phyloP scores from a whole-genome alignment of 345 rosid species.

The Euphorbia tirucalli region DNA sequence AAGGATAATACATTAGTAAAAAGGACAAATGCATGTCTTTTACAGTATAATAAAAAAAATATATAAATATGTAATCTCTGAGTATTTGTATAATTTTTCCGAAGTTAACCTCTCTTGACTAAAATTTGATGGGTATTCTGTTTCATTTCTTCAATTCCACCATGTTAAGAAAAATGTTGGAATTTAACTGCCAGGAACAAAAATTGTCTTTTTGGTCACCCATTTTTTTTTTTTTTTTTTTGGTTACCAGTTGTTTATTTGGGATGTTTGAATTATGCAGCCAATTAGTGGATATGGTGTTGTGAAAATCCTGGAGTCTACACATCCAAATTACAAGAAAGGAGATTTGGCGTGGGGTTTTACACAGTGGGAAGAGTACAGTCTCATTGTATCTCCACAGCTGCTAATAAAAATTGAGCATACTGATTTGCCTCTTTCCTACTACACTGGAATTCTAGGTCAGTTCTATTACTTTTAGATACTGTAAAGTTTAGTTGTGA shows the following conservation, averaged over 20 bases:
- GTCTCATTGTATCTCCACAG: slow-evolving; percentile 33
- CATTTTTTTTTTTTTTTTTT: neutral
- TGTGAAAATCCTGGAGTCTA: slow-evolving; percentile 52
- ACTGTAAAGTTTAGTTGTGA: neutral
- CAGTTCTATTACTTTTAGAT: slow-evolving; percentile 6
- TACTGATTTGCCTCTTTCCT: slow-evolving; percentile 55
- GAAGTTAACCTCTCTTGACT: too few species aligned
- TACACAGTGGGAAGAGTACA: slow-evolving; percentile 70
- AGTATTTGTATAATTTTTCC: too few species aligned
- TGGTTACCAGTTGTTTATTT: neutral
- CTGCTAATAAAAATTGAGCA: slow-evolving; percentile 43
- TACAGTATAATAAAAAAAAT: too few species aligned
- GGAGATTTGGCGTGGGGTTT: slow-evolving; percentile 60
- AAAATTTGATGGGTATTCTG: neutral
- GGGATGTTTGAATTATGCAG: slow-evolving; percentile 31
- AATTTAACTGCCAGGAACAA: too few species aligned
- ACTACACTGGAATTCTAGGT: slow-evolving; percentile 67
- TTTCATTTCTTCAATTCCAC: neutral
- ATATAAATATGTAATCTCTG: too few species aligned
- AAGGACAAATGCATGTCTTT: too few species aligned
- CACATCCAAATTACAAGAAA: slow-evolving; percentile 46
- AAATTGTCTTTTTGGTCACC: too few species aligned
- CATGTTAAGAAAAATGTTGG: too few species aligned
- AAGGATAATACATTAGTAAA: too few species aligned
- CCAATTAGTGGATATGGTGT: slow-evolving; percentile 57